Percentiles rank a stretch among this genome's conserved stretches.
Conservation (phyloP, 345 rosid genomes). For the Pistacia integerrima region DNA sequence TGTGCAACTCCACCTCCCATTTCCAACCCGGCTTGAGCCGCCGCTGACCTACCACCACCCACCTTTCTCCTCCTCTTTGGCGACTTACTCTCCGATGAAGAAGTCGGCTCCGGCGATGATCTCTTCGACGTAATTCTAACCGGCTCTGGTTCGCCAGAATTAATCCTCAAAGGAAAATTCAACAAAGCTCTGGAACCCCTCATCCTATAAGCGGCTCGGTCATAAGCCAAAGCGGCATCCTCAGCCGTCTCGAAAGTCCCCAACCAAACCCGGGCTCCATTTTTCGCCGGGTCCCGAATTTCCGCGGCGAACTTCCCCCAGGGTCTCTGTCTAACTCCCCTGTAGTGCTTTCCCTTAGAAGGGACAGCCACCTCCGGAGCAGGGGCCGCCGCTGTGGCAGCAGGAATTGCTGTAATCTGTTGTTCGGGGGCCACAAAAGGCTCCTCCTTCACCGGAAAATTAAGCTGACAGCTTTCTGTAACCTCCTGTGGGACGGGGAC, state of each 20-base stretch:
- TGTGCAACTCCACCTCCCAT: conserved; percentile 24
- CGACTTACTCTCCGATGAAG: conserved; percentile 47
- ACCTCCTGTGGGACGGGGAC: conserved; percentile 47
- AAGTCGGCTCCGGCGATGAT: conserved; percentile 52
- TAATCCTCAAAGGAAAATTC: conserved; percentile 87
- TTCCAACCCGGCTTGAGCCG: conserved; percentile 29
- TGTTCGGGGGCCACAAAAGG: conserved; percentile 32
- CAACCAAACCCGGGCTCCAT: conserved; percentile 97
- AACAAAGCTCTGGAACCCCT: conserved; percentile 91
- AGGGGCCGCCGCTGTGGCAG: not conserved
- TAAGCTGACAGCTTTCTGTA: not conserved
- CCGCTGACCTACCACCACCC: conserved; percentile 12
- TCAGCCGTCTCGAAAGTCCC: conserved; percentile 98
- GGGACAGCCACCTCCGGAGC: conserved; percentile 32
- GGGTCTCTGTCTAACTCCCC: conserved; percentile 97
- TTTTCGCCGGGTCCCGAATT: conserved; percentile 97
- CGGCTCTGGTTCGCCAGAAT: conserved; percentile 97
- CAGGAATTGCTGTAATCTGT: conserved; percentile 39
- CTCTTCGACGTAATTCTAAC: conserved; percentile 86
- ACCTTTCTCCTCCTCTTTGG: conserved; percentile 65
- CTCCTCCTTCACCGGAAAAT: conserved; percentile 16
- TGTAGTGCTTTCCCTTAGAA: conserved; percentile 72
- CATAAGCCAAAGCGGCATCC: conserved; percentile 97
- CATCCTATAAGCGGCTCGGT: conserved; percentile 92
- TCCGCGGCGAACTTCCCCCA: conserved; percentile 99